Conservation (phyloP, 2,329 filamentous ascomycete species). For the Aureobasidium uvarum region DNA sequence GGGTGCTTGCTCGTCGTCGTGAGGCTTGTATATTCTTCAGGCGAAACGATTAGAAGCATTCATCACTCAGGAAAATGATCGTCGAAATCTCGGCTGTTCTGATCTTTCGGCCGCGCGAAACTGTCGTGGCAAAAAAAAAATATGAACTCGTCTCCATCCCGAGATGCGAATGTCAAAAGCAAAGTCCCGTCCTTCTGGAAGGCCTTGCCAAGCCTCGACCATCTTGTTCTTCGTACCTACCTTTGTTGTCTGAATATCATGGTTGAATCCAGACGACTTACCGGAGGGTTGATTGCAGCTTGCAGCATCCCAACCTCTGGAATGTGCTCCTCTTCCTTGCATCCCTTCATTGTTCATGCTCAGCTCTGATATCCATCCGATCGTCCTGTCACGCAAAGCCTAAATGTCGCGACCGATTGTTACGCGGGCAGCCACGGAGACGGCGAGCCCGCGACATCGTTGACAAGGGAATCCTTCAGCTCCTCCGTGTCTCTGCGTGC, state of each 20-base stretch:
- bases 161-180: slow-evolving; percentile 4
- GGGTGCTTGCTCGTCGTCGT: background rate
- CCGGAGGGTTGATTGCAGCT: background rate
- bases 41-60: background rate
- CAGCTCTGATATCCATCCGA: background rate
- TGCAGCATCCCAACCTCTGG: background rate
- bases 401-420: slow-evolving; percentile 7
- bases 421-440: slow-evolving; percentile 4
- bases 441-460: slow-evolving; percentile 17
- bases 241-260: background rate
- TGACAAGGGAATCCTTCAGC: slow-evolving; percentile 5
- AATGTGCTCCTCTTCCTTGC: background rate
- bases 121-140: slow-evolving; percentile 14
- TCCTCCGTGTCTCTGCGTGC: slow-evolving; percentile 19
- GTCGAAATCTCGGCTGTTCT: slow-evolving; percentile 1
- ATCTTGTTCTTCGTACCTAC: background rate
- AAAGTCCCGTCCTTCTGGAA: slow-evolving; percentile 1
- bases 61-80: background rate
- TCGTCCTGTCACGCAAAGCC: slow-evolving; percentile 8
- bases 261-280: background rate
- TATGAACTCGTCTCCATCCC: background rate
- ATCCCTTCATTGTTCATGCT: background rate
- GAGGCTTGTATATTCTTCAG: background rate
- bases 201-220: slow-evolving; percentile 10
- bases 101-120: background rate